Evolutionary conservation across 176 grass and related monocot species (phyloP).

Genomic region (Bromus sterilis): DNA sequence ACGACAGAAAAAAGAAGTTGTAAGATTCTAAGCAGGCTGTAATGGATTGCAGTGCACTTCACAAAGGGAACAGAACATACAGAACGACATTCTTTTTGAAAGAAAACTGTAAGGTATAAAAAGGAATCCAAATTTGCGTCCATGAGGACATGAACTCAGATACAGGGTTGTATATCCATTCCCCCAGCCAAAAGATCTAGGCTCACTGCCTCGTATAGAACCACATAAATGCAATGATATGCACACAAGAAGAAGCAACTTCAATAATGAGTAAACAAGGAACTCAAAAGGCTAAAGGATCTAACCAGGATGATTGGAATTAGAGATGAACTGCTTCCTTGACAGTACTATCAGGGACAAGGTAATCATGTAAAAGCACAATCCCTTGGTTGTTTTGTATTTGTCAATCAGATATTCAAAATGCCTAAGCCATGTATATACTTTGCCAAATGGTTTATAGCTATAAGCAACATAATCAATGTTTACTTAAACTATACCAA

Average conservation of each 20-base stretch:
- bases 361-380: background rate
- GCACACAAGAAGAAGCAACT: background rate
- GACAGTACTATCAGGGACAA: background rate
- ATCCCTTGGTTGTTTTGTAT: background rate
- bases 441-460: background rate
- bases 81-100: background rate
- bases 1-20: constrained; percentile 16
- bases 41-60: background rate
- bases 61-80: background rate
- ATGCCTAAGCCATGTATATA: background rate
- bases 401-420: background rate
- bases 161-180: background rate
- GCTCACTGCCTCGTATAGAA: background rate
- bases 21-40: constrained; percentile 7
- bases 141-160: background rate
- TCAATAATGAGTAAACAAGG: background rate
- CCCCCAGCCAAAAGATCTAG: too few species aligned
- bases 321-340: background rate
- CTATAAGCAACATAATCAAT: background rate
- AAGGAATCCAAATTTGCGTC: background rate
- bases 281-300: background rate
- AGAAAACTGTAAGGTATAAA: background rate
- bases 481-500: background rate
- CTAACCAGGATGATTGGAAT: constrained; percentile 3
- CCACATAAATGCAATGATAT: background rate